Evolutionary conservation across 2,329 filamentous ascomycete genomes (phyloP).

Genomic region (Penicillium digitatum): DNA sequence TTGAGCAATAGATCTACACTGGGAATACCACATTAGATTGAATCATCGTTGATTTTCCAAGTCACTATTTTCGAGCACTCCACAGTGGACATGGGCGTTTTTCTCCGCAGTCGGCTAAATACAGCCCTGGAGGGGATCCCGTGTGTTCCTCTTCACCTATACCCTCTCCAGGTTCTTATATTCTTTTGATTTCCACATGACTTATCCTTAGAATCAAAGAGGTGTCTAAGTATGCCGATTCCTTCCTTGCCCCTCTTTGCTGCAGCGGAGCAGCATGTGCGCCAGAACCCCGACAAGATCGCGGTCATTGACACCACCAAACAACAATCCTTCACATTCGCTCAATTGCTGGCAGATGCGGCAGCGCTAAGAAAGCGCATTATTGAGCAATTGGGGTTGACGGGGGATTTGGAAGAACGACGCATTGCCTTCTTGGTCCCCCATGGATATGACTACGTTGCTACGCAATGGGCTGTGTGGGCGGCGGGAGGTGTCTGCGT

Average conservation of each 20-base stretch:
- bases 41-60: neutral
- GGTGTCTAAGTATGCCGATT: slow-evolving; percentile 23
- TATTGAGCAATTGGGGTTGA: slow-evolving; percentile 29
- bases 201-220: neutral
- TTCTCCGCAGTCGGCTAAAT: slow-evolving; percentile 7
- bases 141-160: neutral
- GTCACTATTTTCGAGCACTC: neutral
- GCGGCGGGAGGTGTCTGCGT: slow-evolving; percentile 44
- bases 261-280: slow-evolving; percentile 36
- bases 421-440: slow-evolving; percentile 40
- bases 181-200: neutral
- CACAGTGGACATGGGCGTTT: neutral
- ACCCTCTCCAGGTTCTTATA: neutral
- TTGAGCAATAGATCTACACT: neutral
- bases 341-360: slow-evolving; percentile 40
- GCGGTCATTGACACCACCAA: slow-evolving; percentile 41
- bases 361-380: slow-evolving; percentile 36
- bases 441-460: slow-evolving; percentile 44
- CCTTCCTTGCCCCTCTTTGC: slow-evolving; percentile 41
- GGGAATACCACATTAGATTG: too few species aligned
- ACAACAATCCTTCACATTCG: slow-evolving; percentile 39
- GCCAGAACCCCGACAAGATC: slow-evolving; percentile 32
- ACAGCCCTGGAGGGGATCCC: neutral
- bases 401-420: slow-evolving; percentile 35
- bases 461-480: slow-evolving; percentile 44